phyloP scores from a whole-genome alignment of 768 basidiomycete species.

The Mycena metata region DNA sequence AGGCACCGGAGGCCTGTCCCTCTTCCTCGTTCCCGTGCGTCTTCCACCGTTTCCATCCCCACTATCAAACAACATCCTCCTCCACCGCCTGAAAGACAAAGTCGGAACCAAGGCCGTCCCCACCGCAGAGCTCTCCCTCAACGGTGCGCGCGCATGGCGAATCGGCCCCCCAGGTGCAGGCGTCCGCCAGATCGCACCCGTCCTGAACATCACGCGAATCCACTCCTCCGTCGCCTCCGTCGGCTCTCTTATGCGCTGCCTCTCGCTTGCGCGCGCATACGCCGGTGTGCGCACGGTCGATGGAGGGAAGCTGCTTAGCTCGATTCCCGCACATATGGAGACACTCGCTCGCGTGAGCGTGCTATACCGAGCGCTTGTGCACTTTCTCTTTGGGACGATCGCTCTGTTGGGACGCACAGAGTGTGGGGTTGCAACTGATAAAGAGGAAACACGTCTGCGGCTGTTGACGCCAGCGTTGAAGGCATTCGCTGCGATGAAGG shows the following conservation, averaged over 20 bases:
- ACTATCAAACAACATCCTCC: constrained; percentile 70
- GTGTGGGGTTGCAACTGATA: constrained; percentile 61
- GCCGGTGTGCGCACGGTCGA: constrained; percentile 70
- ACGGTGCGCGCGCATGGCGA: constrained; percentile 71
- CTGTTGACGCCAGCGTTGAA: constrained; percentile 79
- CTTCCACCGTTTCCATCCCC: constrained; percentile 61
- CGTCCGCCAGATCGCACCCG: constrained; percentile 74
- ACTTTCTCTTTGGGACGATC: constrained; percentile 73
- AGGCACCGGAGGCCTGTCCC: constrained; percentile 77
- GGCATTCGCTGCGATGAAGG: constrained; percentile 77
- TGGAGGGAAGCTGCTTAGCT: constrained; percentile 63
- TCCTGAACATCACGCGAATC: constrained; percentile 83
- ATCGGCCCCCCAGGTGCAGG: constrained; percentile 72
- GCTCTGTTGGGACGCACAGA: constrained; percentile 73
- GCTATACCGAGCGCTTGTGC: constrained; percentile 74
- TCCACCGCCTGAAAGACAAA: constrained; percentile 85
- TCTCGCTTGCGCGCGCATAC: constrained; percentile 76
- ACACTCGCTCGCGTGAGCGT: constrained; percentile 72
- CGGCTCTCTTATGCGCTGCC: constrained; percentile 70
- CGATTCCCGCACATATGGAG: constrained; percentile 73
- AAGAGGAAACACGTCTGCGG: constrained; percentile 67
- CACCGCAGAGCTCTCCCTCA: constrained; percentile 79
- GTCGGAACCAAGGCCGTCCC: constrained; percentile 81
- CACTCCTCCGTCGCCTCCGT: constrained; percentile 71
- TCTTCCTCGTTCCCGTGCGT: constrained; percentile 80